Evolutionary conservation across 192 early-diverging fungal species (phyloP).

Genomic region (Coemansia sp.): DNA sequence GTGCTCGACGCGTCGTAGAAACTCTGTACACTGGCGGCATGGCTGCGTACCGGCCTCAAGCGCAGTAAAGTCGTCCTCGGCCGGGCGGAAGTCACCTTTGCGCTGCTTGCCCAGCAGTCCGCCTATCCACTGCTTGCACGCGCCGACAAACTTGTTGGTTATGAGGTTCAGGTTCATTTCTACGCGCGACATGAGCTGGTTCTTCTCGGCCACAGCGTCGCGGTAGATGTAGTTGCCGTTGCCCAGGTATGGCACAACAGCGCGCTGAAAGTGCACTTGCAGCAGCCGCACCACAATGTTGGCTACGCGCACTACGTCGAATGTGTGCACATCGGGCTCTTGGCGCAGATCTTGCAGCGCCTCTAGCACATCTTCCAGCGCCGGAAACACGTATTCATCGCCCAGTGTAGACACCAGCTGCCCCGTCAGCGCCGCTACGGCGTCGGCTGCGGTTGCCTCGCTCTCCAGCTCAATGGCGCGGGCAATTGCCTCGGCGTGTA

Average conservation of each 20-base stretch:
- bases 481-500: constrained; percentile 74
- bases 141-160: constrained; percentile 58
- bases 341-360: constrained; percentile 39
- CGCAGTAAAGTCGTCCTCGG: constrained; percentile 78
- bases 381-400: constrained; percentile 76
- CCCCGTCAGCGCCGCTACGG: constrained; percentile 68
- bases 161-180: constrained; percentile 81
- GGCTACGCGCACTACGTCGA: constrained; percentile 30
- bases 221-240: constrained; percentile 65
- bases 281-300: constrained; percentile 37
- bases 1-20: constrained; percentile 65
- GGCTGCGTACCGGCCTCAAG: constrained; percentile 75
- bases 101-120: constrained; percentile 75
- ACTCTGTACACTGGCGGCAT: constrained; percentile 78
- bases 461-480: constrained; percentile 77
- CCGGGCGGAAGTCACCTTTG: constrained; percentile 86
- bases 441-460: constrained; percentile 63
- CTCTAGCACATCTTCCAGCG: constrained; percentile 69
- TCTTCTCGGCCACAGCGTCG: constrained; percentile 84
- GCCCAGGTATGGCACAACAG: constrained; percentile 46
- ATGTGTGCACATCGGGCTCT: constrained; percentile 40
- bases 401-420: constrained; percentile 79
- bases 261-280: constrained; percentile 45
- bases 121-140: constrained; percentile 70
- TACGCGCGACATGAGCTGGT: constrained; percentile 79